Evolutionary conservation across 106 monocot genomes (phyloP).

Genomic region (Dioscorea zingiberensis): DNA sequence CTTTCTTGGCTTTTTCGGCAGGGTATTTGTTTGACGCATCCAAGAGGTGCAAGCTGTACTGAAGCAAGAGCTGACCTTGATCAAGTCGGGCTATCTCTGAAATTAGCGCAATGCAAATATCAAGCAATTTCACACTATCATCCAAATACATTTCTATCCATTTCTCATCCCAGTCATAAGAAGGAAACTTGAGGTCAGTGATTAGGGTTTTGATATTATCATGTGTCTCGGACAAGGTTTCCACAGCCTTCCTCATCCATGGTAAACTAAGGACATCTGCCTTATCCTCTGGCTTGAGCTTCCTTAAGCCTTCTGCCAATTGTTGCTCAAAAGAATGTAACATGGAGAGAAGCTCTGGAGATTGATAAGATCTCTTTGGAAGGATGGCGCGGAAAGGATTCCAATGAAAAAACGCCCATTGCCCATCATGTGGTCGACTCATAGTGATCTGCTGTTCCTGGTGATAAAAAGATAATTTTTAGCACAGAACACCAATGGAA

Average conservation of each 20-base stretch:
- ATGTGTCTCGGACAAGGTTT: conserved; percentile 45
- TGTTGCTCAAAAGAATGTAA: conserved; percentile 53
- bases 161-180: conserved; percentile 81
- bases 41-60: conserved; percentile 46
- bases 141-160: conserved; percentile 83
- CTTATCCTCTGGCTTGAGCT: conserved; percentile 34
- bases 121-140: conserved; percentile 73
- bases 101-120: conserved; percentile 70
- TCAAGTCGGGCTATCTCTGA: conserved; percentile 70
- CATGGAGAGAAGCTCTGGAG: conserved; percentile 34
- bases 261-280: conserved; percentile 57
- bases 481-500: background rate
- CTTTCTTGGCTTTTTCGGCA: conserved; percentile 29
- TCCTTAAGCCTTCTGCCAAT: conserved; percentile 41
- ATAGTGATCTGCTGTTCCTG: conserved; percentile 12
- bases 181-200: conserved; percentile 70
- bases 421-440: conserved; percentile 62
- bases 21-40: conserved; percentile 7
- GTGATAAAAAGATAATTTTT: background rate
- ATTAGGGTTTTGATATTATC: conserved; percentile 47
- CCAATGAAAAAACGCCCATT: conserved; percentile 27
- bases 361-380: conserved; percentile 34
- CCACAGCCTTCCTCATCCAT: conserved; percentile 69
- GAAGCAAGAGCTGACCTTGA: conserved; percentile 51
- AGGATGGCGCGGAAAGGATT: conserved; percentile 56